phyloP scores from a whole-genome alignment of 2,329 filamentous ascomycete species.

The Colletotrichum higginsianum region DNA sequence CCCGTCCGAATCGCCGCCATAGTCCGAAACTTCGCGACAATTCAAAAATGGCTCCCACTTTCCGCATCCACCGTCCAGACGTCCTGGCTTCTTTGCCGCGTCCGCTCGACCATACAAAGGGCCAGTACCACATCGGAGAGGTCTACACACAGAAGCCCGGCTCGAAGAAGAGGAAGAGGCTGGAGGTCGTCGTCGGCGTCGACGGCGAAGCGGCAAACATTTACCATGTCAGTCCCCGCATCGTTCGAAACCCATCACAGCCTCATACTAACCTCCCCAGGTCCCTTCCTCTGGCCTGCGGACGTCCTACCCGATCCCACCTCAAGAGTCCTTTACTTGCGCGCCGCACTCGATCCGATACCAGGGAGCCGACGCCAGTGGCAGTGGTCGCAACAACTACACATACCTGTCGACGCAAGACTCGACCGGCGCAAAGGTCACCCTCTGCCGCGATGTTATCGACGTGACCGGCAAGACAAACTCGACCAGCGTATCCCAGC shows the following conservation, averaged over 20 bases:
- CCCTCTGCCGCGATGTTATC: conserved; percentile 72
- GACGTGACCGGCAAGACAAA: conserved; percentile 66
- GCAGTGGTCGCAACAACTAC: conserved; percentile 68
- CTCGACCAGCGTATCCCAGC: conserved; percentile 63
- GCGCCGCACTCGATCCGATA: conserved; percentile 71
- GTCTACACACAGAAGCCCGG: conserved; percentile 72
- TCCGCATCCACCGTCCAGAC: conserved; percentile 76
- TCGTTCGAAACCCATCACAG: conserved; percentile 3
- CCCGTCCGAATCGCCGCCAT: not conserved
- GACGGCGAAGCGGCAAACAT: conserved; percentile 77
- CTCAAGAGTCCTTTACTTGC: conserved; percentile 75
- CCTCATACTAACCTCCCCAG: conserved; percentile 55
- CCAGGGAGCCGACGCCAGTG: conserved; percentile 62
- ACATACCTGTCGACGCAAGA: conserved; percentile 73
- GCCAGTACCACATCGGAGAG: conserved; percentile 70
- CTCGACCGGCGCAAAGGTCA: conserved; percentile 64
- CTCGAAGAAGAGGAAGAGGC: conserved; percentile 73
- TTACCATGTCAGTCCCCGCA: conserved; percentile 69
- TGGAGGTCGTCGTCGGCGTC: conserved; percentile 74
- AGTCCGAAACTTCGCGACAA: conserved; percentile 7
- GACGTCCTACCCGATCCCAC: conserved; percentile 77
- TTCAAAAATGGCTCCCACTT: conserved; percentile 68
- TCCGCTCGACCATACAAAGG: conserved; percentile 65
- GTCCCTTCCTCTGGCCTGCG: conserved; percentile 73
- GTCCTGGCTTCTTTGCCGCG: conserved; percentile 72